Evolutionary conservation across 192 early-diverging fungal species (phyloP), one percentile per base, ranked within the genome.

Genomic region (Phycomyces blakesleeanus): DNA sequence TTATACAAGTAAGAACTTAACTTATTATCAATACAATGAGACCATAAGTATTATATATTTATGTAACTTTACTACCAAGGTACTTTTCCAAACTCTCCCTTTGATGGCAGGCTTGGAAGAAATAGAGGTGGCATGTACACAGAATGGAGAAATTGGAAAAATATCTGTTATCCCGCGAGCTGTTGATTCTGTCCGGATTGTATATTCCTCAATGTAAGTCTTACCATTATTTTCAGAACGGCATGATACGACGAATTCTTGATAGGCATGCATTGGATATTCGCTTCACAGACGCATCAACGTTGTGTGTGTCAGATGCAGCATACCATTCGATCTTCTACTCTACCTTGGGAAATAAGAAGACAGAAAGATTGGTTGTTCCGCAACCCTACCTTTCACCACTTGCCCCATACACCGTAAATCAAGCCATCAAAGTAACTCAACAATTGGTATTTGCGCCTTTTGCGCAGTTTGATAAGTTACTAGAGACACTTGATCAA

Each of bases 141-240:
- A 53, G 42, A 54, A 52, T 14, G 68, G 68, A 5, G 41, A 61
- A 24, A 34, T 75, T 42, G 55, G 64, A 29, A 56, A 55, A 26
- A n/a, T 75, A 34, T 57, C 68, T 37, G 69, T 75, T 61, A 69
- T 75, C 37, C 73, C 73, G 8, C 67, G 68, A 5, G 63, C 63
- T 24, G 39, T 57, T 27, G 67, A 75, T 51, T 53, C 64, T 51
- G 67, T 66, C 12, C 67, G 73, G 12, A 42, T 75, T 25, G 57
- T 75, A 20, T 75, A 61, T 51, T 68, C 73, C 50, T 52, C 73
- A 21, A 49, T 61, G 73, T 75, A 75, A 61, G 60, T 50, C 40
- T 15, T n/a, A 51, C 21, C 11, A 24, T 47, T 50, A 39, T n/a
- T 55, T 41, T 55, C 14, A 55, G 16, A 57, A 40, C n/a, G 16